Base-by-base conservation (phyloP, 2,329 filamentous ascomycete species). In the Cladosporium cucumerinum region DNA sequence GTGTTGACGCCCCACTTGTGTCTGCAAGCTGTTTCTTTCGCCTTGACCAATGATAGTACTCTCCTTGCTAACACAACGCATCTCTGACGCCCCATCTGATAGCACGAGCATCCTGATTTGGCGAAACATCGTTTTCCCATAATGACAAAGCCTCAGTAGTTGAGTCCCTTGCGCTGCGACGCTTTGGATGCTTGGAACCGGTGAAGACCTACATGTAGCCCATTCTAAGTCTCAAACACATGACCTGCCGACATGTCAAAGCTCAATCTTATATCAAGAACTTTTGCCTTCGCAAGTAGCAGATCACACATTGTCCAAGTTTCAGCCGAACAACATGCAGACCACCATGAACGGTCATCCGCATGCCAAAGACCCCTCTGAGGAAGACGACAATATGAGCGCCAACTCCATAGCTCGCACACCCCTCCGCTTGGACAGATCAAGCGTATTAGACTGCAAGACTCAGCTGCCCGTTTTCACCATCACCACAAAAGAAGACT, bases 281-380 rank as follows among this genome's bases (percentile, higher is more conserved):
- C 51, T 18, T 5, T 43, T 43, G 5, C 51, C 18, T 32, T 32
- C 6, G 25, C 26, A 12, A 18, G 12, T n/a, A 26, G 51, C 16
- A 54, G 18, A n/a, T 28, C 14, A 36, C 59, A 51, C 21, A 60
- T 61, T 48, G 52, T 43, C 32, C 25, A 18, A n/a, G 3, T 16
- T 14, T 2, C 36, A 23, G 18, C 11, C 8, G 18, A 25, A 8
- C 36, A 30, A 48, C 8, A 46, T 26, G 23, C 57, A 18, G 10
- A 18, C 8, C n/a, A 10, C 21, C 21, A 21, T 11, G 7, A 30
- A 12, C 18, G 68, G 69, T 8, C 65, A 66, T 32, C 69, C 70
- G 36, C 66, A 70, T 63, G 67, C 64, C 11, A 68, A 70, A 54
- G 60, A 65, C 11, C 61, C 71, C 18, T 69, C 68, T 12, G 66